Percentiles rank a stretch among this genome's conserved stretches.
These are phyloP conservation scores for Sporisorium scitamineum DNA, from an alignment of 1,284 basidiomycete species.

Conservation along the genomic window DNA sequence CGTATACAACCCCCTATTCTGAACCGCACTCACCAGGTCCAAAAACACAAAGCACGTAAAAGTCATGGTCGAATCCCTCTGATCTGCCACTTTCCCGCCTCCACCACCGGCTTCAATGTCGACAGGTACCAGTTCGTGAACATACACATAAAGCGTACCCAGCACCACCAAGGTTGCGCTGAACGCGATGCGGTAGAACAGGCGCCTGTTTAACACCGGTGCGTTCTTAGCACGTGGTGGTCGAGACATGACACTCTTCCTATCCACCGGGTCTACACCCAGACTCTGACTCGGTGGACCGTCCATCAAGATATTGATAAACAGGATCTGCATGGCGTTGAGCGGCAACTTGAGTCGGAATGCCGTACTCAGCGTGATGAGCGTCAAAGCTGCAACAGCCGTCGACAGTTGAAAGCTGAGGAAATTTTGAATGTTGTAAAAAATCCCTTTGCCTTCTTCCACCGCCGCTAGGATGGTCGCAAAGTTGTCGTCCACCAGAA, in stretches of 20 bases:
- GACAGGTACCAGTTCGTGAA: conserved; percentile 73
- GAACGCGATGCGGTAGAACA: conserved; percentile 86
- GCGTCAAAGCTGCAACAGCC: conserved; percentile 90
- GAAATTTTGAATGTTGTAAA: conserved; percentile 99
- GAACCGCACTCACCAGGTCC: conserved; percentile 91
- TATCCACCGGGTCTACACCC: conserved; percentile 94
- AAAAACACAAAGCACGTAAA: conserved; percentile 97
- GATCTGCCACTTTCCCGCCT: conserved; percentile 31
- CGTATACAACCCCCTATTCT: conserved; percentile 80
- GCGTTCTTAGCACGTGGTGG: conserved; percentile 90
- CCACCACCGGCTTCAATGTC: conserved; percentile 27
- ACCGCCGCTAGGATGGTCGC: conserved; percentile 91
- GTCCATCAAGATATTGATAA: conserved; percentile 99
- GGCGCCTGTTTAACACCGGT: conserved; percentile 81
- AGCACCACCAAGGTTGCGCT: conserved; percentile 89
- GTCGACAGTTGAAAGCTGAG: conserved; percentile 96
- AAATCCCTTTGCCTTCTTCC: conserved; percentile 96
- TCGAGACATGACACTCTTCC: conserved; percentile 81
- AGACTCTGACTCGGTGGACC: conserved; percentile 96
- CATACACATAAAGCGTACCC: conserved; percentile 89
- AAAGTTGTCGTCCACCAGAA: conserved; percentile 97
- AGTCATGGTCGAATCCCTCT: conserved; percentile 72
- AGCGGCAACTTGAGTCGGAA: conserved; percentile 89
- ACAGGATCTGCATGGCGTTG: conserved; percentile 98
- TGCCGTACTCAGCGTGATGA: conserved; percentile 92